Conservation (phyloP, 106 monocot species). For the Dendrobium catenatum region DNA sequence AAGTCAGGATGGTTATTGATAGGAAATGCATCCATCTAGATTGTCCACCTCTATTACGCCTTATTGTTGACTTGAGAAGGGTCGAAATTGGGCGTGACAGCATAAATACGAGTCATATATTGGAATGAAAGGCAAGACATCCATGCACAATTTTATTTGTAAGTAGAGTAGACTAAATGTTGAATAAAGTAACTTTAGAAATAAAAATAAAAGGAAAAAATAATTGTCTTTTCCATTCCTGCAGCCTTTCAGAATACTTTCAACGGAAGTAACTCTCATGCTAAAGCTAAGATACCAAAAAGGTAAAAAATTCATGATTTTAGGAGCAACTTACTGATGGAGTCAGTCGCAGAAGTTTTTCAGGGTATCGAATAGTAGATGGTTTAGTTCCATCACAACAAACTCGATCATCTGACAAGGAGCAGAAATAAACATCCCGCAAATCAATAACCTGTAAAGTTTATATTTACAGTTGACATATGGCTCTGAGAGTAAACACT, state of each 20-base stretch:
- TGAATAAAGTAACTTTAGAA: background rate
- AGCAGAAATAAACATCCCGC: constrained; percentile 52
- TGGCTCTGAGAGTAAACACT: background rate
- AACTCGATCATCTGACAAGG: constrained; percentile 62
- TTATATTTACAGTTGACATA: constrained; percentile 11
- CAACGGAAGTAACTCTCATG: background rate
- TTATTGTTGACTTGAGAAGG: too few species aligned
- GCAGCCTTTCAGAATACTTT: background rate
- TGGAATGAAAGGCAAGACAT: too few species aligned
- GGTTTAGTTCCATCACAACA: constrained; percentile 63
- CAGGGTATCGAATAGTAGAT: constrained; percentile 37
- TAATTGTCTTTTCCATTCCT: background rate
- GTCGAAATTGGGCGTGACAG: too few species aligned
- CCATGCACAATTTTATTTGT: too few species aligned
- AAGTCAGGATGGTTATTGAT: too few species aligned
- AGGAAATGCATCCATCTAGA: too few species aligned
- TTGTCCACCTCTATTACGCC: too few species aligned
- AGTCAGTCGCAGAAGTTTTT: constrained; percentile 67
- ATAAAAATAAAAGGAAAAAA: background rate
- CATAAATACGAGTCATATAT: too few species aligned
- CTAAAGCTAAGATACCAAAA: background rate
- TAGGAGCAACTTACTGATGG: constrained; percentile 48
- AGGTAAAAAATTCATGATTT: background rate
- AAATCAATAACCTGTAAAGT: constrained; percentile 61
- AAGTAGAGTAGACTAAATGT: too few species aligned